A percentile compares a stretch with the other conserved stretches of the same genome.
These are phyloP conservation scores for Xylaria telfairii DNA, from an alignment of 495 filamentous ascomycete genomes.

Conservation along the genomic window DNA sequence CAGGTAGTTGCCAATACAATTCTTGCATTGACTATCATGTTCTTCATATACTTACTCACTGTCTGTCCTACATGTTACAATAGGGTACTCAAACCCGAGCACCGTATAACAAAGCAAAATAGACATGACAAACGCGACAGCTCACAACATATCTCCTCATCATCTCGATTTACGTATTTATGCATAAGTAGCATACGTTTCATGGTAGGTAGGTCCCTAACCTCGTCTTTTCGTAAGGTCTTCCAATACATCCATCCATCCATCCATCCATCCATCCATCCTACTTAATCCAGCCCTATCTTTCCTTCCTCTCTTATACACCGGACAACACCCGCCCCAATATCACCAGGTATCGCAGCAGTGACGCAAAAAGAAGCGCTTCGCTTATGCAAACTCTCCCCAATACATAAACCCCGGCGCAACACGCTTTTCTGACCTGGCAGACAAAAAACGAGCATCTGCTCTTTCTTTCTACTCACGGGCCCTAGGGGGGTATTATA, in stretches of 20 bases:
- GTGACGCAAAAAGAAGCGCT: neutral
- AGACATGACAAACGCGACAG: neutral
- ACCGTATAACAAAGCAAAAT: neutral
- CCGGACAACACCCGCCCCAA: neutral
- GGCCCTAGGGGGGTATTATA: slow-evolving; percentile 1
- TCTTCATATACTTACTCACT: too few species aligned
- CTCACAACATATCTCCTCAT: neutral
- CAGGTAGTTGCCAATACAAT: too few species aligned
- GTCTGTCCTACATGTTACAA: neutral
- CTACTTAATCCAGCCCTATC: neutral
- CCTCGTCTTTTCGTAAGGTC: neutral
- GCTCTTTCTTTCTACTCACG: neutral
- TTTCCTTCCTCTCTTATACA: neutral
- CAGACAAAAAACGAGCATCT: neutral
- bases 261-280: neutral
- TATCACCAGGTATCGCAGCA: neutral
- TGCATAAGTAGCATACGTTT: neutral
- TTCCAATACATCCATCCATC: neutral
- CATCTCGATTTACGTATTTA: neutral
- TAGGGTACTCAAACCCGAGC: too few species aligned
- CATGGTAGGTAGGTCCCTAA: neutral
- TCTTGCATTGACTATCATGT: too few species aligned
- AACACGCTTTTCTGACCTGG: neutral
- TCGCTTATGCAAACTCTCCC: neutral
- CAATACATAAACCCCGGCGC: neutral